Evolutionary conservation across 345 rosid species (phyloP).

Genomic region (Syzygium jambos): DNA sequence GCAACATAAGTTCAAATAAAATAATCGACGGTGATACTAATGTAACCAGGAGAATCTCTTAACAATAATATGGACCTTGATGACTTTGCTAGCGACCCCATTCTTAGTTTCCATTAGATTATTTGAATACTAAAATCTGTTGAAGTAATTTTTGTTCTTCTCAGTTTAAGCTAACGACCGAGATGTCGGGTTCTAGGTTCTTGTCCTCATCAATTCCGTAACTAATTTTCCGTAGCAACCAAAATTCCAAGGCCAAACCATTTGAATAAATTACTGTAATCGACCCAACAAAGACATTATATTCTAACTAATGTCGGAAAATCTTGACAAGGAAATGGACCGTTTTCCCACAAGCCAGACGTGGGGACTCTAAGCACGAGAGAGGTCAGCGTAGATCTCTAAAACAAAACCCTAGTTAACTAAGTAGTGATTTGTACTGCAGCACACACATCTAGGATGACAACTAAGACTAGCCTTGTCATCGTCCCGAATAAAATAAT

Average conservation of each 20-base stretch:
- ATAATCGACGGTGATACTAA: not conserved
- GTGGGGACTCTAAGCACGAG: slow-evolving; percentile 16
- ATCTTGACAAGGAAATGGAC: not conserved
- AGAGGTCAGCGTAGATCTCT: slow-evolving; percentile 2
- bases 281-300: not conserved
- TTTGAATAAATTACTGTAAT: not conserved
- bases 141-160: not conserved
- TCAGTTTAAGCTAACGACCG: not conserved
- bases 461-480: not conserved
- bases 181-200: not conserved
- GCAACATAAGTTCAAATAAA: not conserved
- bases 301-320: not conserved
- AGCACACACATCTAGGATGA: not conserved
- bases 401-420: not conserved
- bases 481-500: not conserved
- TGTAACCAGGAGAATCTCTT: not conserved
- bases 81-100: not conserved
- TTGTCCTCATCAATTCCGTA: not conserved
- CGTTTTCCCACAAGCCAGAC: slow-evolving; percentile 12
- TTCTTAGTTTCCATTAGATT: not conserved
- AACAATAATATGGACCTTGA: not conserved
- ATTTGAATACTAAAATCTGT: not conserved
- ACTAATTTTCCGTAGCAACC: not conserved
- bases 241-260: not conserved
- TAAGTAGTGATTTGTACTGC: not conserved